Conservation (phyloP, 2,329 filamentous ascomycete genomes). For the Fusarium scirpi region DNA sequence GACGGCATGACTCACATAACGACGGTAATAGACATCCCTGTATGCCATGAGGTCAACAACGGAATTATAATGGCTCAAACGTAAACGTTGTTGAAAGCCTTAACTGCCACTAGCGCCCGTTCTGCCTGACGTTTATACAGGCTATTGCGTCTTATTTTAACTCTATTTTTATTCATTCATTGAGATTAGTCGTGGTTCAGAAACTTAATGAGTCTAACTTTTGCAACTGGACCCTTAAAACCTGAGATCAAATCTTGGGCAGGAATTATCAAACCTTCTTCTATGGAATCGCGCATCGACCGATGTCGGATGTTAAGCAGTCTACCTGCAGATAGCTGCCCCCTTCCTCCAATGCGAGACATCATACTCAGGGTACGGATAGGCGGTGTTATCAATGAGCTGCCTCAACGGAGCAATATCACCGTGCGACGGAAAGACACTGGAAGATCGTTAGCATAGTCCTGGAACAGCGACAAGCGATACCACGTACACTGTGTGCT, state of each 20-base stretch:
- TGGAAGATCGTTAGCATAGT: neutral
- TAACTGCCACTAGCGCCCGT: neutral
- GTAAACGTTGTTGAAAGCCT: neutral
- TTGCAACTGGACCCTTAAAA: neutral
- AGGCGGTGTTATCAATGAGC: neutral
- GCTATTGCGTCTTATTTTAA: neutral
- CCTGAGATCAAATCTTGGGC: rapidly evolving
- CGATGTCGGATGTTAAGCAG: neutral
- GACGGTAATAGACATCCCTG: neutral
- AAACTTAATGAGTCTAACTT: neutral
- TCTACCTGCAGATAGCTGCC: neutral
- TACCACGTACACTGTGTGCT: neutral
- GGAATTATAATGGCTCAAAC: neutral
- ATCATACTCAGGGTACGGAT: neutral
- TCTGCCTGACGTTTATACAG: neutral
- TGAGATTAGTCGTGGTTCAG: neutral
- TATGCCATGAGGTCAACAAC: neutral
- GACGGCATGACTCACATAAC: neutral
- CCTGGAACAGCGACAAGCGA: rapidly evolving
- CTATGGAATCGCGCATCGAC: neutral
- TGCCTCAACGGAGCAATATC: neutral
- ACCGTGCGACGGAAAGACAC: neutral
- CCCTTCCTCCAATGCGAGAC: neutral
- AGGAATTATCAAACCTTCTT: neutral
- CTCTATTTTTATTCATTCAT: neutral